phyloP scores from a whole-genome alignment of 2,329 filamentous ascomycete genomes.

The Fusarium sarcochroum region DNA sequence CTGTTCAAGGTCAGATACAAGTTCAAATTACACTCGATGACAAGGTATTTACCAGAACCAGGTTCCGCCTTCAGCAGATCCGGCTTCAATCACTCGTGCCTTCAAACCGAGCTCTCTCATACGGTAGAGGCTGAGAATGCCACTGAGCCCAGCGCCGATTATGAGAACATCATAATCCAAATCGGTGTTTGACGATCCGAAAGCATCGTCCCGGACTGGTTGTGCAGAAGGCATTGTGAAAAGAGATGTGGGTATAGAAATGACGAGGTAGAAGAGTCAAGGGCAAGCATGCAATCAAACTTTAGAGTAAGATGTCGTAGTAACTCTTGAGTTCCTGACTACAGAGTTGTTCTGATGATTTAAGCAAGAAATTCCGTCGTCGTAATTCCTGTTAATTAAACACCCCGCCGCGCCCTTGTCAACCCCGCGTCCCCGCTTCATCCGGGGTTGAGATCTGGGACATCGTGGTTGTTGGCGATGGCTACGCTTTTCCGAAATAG shows the following conservation, averaged over 20 bases:
- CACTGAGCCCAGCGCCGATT: constrained; percentile 51
- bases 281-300: background rate
- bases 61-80: constrained; percentile 59
- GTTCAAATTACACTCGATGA: too few relatives aligned
- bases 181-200: constrained; percentile 5
- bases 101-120: constrained; percentile 56
- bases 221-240: constrained; percentile 33
- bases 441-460: background rate
- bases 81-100: constrained; percentile 58
- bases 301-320: background rate
- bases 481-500: constrained; percentile 17
- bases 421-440: constrained; percentile 6
- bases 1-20: constrained; percentile 33
- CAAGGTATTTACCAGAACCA: constrained; percentile 57
- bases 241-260: background rate
- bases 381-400: background rate
- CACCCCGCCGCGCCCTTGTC: background rate
- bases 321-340: background rate
- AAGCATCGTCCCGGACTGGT: constrained; percentile 16
- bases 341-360: background rate
- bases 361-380: background rate
- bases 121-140: constrained; percentile 58
- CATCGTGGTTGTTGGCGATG: background rate
- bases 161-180: constrained; percentile 44
- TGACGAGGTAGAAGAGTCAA: background rate